Conservation (phyloP, 257 asterid genomes). For the Euphrasia confusa region DNA sequence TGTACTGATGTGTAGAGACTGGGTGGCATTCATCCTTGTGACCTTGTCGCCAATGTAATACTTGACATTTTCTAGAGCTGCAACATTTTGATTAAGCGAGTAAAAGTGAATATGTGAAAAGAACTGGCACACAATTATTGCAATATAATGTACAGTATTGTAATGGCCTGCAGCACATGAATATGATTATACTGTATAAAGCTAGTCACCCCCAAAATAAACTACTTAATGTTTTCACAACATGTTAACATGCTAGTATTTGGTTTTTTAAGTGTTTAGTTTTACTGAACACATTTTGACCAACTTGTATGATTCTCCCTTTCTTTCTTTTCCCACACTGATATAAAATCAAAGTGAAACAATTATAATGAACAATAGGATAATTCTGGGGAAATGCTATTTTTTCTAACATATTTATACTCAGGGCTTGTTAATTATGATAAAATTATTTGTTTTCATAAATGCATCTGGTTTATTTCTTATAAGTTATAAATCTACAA, state of each 20-base stretch:
- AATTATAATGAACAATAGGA: constrained; percentile 4
- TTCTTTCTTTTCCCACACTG: neutral
- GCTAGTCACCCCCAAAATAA: neutral
- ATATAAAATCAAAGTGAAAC: constrained; percentile 7
- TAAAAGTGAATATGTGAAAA: constrained; percentile 5
- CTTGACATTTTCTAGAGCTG: constrained; percentile 84
- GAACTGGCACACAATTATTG: neutral
- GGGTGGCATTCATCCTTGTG: constrained; percentile 69
- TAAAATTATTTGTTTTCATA: neutral
- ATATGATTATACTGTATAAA: constrained; percentile 1
- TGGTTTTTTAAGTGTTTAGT: neutral
- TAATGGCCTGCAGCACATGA: neutral
- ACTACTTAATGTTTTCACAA: neutral
- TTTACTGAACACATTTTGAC: neutral
- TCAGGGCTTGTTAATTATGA: neutral
- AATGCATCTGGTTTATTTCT: neutral
- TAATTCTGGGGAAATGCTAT: neutral
- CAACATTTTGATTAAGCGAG: constrained; percentile 24
- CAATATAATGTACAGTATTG: neutral
- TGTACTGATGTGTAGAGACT: constrained; percentile 26
- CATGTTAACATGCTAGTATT: constrained; percentile 3
- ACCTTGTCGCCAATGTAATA: constrained; percentile 79
- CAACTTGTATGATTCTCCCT: constrained; percentile 2
- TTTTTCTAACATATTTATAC: neutral
- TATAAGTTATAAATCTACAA: neutral